Percentiles rank a stretch among this genome's conserved stretches.
Conservation (phyloP, 129 eudicot genomes). For the Gnaphalium uliginosum region DNA sequence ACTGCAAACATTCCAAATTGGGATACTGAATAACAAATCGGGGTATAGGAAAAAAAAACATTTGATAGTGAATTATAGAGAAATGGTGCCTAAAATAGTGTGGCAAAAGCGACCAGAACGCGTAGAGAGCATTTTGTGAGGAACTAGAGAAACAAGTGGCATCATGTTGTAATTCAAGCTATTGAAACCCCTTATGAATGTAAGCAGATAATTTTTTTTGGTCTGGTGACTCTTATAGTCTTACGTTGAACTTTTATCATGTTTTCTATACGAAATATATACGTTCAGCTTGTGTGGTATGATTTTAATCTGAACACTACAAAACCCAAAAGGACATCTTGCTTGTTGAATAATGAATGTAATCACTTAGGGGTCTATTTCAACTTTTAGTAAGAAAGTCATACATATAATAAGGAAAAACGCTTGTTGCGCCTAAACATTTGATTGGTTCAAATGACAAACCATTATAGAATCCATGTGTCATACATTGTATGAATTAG, state of each 20-base stretch:
- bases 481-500: no score
- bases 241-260: neutral
- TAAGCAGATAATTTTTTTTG: slow-evolving; percentile 15
- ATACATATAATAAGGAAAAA: no score
- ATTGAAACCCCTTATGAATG: slow-evolving; percentile 15
- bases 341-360: no score
- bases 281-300: no score
- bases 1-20: slow-evolving; percentile 77
- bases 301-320: no score
- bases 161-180: slow-evolving; percentile 17
- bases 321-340: no score
- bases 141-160: slow-evolving; percentile 9
- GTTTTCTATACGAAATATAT: no score
- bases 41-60: neutral
- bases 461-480: no score
- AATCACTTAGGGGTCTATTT: no score
- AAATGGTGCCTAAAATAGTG: slow-evolving; percentile 6
- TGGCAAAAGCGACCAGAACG: slow-evolving; percentile 14
- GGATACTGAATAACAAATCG: slow-evolving; percentile 34
- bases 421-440: no score
- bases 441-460: no score
- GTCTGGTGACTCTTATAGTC: slow-evolving; percentile 1
- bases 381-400: no score
- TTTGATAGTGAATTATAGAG: slow-evolving; percentile 20
- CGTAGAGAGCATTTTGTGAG: slow-evolving; percentile 16